Conservation (phyloP, 345 rosid genomes). For the Reutealis trisperma region DNA sequence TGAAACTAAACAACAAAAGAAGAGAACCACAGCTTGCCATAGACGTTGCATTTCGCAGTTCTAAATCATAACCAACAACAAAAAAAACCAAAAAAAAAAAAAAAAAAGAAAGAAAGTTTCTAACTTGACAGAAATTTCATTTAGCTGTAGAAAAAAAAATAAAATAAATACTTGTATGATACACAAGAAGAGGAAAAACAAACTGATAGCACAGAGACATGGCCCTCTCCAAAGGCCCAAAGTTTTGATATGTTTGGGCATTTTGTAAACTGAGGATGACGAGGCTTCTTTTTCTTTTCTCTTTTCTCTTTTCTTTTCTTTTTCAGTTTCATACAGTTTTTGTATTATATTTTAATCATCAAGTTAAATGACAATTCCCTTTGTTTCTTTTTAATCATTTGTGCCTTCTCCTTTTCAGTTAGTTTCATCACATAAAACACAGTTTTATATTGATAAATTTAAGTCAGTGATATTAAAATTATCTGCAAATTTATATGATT, state of each 20-base stretch:
- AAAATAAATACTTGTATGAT: constrained; percentile 16
- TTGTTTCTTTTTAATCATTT: neutral
- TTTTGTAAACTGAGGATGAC: constrained; percentile 55
- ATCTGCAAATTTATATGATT: too few relatives aligned
- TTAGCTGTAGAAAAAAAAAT: constrained; percentile 15
- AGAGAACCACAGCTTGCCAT: constrained; percentile 58
- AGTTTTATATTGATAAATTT: neutral
- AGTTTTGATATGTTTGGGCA: constrained; percentile 48
- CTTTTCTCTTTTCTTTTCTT: neutral
- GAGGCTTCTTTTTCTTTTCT: constrained; percentile 38
- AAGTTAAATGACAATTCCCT: constrained; percentile 1
- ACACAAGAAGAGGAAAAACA: constrained; percentile 6
- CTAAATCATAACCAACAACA: constrained; percentile 18
- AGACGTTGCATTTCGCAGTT: constrained; percentile 85
- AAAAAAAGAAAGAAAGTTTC: neutral
- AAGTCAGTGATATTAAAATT: too few relatives aligned
- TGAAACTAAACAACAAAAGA: constrained; percentile 74
- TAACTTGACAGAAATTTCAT: constrained; percentile 5
- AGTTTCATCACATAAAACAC: neutral
- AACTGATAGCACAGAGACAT: constrained; percentile 25
- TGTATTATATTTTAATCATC: constrained; percentile 18
- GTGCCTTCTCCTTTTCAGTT: neutral
- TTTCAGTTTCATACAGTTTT: constrained; percentile 16
- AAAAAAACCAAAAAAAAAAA: neutral
- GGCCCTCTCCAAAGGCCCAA: constrained; percentile 70